Conservation (phyloP, 2,329 filamentous ascomycete genomes). For the Alternaria ventricosa region DNA sequence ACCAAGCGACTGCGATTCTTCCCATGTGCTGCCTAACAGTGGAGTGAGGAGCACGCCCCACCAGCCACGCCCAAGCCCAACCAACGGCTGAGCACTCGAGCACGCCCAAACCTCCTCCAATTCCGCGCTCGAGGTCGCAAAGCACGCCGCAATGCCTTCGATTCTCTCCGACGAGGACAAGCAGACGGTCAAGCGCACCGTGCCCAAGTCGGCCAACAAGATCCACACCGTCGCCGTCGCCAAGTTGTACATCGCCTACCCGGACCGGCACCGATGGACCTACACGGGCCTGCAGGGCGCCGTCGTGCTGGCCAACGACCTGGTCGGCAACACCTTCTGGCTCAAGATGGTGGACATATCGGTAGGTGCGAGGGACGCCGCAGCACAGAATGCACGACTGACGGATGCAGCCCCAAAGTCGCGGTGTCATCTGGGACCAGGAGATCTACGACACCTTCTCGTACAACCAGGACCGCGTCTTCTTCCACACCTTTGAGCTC, state of each 20-base stretch:
- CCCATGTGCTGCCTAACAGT: conserved; percentile 40
- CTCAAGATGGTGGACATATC: conserved; percentile 97
- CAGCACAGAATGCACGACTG: conserved; percentile 10
- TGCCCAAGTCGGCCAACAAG: conserved; percentile 95
- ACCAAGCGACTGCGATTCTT: conserved; percentile 17
- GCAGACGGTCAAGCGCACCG: conserved; percentile 91
- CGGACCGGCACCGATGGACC: conserved; percentile 84
- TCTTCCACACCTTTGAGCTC: conserved; percentile 97
- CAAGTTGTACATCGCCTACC: conserved; percentile 90
- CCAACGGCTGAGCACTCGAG: conserved; percentile 18
- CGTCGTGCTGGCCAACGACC: conserved; percentile 87
- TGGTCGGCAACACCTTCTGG: conserved; percentile 96
- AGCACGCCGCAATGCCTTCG: conserved; percentile 56
- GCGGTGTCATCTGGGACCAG: conserved; percentile 60
- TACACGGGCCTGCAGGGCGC: conserved; percentile 94
- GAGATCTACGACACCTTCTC: conserved; percentile 94
- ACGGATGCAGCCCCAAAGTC: conserved; percentile 60
- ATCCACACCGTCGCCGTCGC: conserved; percentile 95
- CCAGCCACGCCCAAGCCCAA: conserved; percentile 25
- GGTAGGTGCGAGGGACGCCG: conserved; percentile 60
- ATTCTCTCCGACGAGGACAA: conserved; percentile 92
- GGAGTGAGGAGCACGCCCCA: conserved; percentile 30
- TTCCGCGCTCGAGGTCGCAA: conserved; percentile 17
- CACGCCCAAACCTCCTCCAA: conserved; percentile 11
- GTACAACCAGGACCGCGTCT: conserved; percentile 96